Evolutionary conservation across 2,329 filamentous ascomycete species (phyloP).

Genomic region (Penicillium vulpinum): DNA sequence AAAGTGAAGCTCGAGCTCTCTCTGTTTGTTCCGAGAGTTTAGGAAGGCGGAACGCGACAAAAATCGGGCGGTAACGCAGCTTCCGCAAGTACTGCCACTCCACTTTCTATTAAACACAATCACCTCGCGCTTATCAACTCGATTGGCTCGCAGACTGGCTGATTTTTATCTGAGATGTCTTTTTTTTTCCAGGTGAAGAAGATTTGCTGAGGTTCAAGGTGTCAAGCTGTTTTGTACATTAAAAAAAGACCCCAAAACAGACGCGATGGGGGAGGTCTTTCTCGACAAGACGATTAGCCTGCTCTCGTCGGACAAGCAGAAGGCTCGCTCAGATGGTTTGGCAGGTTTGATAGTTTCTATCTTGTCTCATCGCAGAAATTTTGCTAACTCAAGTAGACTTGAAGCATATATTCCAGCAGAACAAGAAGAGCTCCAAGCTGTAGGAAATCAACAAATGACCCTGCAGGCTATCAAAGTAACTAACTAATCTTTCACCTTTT

Average conservation of each 20-base stretch:
- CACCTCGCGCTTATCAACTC: conserved; percentile 8
- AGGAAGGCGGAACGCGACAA: conserved; percentile 39
- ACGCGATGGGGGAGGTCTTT: conserved; percentile 45
- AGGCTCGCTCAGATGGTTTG: conserved; percentile 53
- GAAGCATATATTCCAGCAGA: conserved; percentile 57
- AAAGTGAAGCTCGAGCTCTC: conserved; percentile 26
- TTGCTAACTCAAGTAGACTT: conserved; percentile 43
- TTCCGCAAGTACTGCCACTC: conserved; percentile 11
- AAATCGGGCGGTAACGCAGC: conserved; percentile 31
- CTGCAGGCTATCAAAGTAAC: neutral
- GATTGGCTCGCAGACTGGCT: neutral
- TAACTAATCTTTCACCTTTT: conserved; percentile 14
- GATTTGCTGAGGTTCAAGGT: neutral
- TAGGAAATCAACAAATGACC: conserved; percentile 21
- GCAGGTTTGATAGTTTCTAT: conserved; percentile 37
- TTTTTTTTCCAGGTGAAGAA: neutral
- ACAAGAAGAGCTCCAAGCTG: conserved; percentile 45
- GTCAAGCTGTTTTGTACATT: too few species aligned
- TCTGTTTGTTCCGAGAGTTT: conserved; percentile 29
- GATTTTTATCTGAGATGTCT: conserved; percentile 6
- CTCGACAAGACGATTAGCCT: conserved; percentile 44
- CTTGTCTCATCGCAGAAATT: neutral
- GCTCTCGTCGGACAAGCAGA: conserved; percentile 46
- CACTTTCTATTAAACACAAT: conserved; percentile 7
- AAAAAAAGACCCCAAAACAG: neutral